Evolutionary conservation across 2,329 filamentous ascomycete species (phyloP), one percentile per base, ranked within the genome.

Genomic region (Talaromyces sp.): DNA sequence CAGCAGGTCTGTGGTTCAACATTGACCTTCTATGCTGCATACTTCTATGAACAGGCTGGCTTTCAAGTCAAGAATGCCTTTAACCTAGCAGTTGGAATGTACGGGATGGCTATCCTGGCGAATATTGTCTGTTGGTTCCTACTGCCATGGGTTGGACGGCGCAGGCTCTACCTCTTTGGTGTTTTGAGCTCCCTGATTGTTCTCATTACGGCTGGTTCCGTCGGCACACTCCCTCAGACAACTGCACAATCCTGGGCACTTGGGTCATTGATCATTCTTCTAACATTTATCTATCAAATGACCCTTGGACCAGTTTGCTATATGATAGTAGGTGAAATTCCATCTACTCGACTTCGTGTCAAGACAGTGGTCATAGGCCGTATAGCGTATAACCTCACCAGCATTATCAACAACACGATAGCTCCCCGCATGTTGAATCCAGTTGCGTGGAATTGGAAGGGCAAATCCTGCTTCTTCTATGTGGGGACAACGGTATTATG

Each of bases 271-370:
- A 70, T 83, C 3, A 73, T 84, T 41, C 66, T 81, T 84, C 1
- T 84, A 89, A 53, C 91, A 88, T 73, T 86, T 89, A 74, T 73
- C 84, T 57, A 91, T 87, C 75, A 83, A 9, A 39, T 39, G 11
- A 55, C 39, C 2, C 65, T 65, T 71, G 70, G 4, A 51, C 62
- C 21, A 62, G 74, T 11, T 63, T 73, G 13, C 51, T 74, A 15
- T 59, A 75, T 11, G 72, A 73, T 56, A 69, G 71, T 33, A n/a
- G n/a, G n/a, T n/a, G n/a, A n/a, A n/a, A n/a, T n/a, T n/a, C n/a
- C n/a, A n/a, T n/a, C n/a, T n/a, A n/a, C n/a, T n/a, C n/a, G n/a
- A n/a, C n/a, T n/a, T n/a, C n/a, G n/a, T n/a, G n/a, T n/a, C n/a
- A n/a, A n/a, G n/a, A n/a, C n/a, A n/a, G n/a, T n/a, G n/a, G n/a